Evolutionary conservation across 805 yeast species (phyloP).

Genomic region (Nakazawaea ishiwadae): DNA sequence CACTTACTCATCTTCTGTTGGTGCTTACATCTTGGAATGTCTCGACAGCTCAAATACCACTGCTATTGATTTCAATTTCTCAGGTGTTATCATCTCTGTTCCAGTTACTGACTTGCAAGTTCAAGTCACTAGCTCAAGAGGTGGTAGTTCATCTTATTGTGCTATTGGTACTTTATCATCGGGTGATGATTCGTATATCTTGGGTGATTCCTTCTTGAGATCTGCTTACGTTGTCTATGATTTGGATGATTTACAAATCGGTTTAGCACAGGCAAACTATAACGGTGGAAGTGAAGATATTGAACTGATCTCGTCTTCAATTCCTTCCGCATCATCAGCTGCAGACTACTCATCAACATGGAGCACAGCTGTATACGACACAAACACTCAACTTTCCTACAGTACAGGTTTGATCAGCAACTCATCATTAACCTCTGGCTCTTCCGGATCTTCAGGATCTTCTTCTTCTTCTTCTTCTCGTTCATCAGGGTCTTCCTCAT

Average conservation of each 20-base stretch:
- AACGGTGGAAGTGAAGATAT: constrained; percentile 28
- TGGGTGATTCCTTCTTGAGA: constrained; percentile 53
- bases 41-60: constrained; percentile 20
- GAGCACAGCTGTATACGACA: constrained; percentile 20
- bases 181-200: constrained; percentile 30
- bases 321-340: constrained; percentile 51
- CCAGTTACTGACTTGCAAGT: constrained; percentile 33
- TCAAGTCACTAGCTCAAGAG: constrained; percentile 14
- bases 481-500: neutral
- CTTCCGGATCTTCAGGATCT: neutral
- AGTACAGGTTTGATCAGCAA: neutral
- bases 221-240: constrained; percentile 53
- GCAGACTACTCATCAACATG: constrained; percentile 41
- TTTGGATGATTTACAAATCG: constrained; percentile 37
- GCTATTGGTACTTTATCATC: constrained; percentile 35
- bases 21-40: constrained; percentile 47
- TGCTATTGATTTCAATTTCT: constrained; percentile 46
- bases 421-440: neutral
- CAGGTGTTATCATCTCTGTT: constrained; percentile 50
- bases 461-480: neutral
- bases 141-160: constrained; percentile 26
- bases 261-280: constrained; percentile 41
- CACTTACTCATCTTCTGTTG: constrained; percentile 31
- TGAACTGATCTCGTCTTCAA: constrained; percentile 35
- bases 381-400: constrained; percentile 1